Evolutionary conservation across 345 rosid genomes (phyloP).

Genomic region (Microcos paniculata): DNA sequence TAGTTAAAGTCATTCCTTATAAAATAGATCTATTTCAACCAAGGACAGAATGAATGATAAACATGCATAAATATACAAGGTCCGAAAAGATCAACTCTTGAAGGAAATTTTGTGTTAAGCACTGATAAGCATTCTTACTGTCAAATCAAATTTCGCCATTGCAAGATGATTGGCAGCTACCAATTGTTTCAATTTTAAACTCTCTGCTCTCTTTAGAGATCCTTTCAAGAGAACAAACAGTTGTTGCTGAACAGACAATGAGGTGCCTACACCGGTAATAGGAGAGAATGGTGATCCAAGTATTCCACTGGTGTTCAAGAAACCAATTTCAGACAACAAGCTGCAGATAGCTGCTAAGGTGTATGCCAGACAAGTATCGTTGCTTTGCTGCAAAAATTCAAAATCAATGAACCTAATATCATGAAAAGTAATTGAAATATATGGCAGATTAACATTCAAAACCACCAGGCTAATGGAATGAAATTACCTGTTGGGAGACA

Average conservation of each 20-base stretch:
- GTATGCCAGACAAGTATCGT: conserved; percentile 95
- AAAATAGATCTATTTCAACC: conserved; percentile 2
- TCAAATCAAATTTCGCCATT: conserved; percentile 87
- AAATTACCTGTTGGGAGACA: conserved; percentile 75
- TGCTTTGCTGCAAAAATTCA: conserved; percentile 68
- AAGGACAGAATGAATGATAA: conserved; percentile 1
- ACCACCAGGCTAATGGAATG: neutral
- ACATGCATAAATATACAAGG: neutral
- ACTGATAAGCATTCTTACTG: conserved; percentile 48
- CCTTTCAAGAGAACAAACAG: conserved; percentile 79
- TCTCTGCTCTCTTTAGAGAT: conserved; percentile 85
- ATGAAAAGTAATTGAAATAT: neutral
- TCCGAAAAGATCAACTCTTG: neutral
- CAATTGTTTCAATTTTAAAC: conserved; percentile 69
- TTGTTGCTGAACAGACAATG: conserved; percentile 85
- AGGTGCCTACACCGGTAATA: conserved; percentile 53
- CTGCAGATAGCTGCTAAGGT: conserved; percentile 87
- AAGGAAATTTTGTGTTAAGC: neutral
- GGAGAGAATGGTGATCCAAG: conserved; percentile 84
- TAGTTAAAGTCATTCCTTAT: neutral
- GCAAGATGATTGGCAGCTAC: conserved; percentile 94
- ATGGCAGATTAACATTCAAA: conserved; percentile 1
- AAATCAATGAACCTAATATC: conserved; percentile 15
- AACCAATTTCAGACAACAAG: conserved; percentile 81
- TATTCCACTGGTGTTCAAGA: conserved; percentile 61